Conservation (phyloP, 768 basidiomycete genomes). For the Amanita thiersii region DNA sequence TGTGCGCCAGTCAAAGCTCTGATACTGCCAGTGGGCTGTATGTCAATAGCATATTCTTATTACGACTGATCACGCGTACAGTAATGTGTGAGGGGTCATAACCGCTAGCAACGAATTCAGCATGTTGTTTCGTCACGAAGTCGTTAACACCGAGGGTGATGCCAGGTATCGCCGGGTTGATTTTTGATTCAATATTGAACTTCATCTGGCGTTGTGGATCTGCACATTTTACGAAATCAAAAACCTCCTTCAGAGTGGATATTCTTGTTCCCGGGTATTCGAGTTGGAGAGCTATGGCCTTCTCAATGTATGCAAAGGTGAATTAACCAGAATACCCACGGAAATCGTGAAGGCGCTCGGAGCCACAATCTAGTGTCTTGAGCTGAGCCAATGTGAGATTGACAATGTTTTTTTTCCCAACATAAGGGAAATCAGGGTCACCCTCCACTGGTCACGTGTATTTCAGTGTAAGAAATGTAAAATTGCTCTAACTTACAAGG, state of each 20-base stretch:
- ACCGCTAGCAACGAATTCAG: constrained; percentile 47
- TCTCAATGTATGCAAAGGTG: neutral
- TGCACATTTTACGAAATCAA: constrained; percentile 67
- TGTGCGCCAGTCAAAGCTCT: constrained; percentile 81
- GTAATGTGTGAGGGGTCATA: constrained; percentile 55
- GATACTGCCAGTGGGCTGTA: constrained; percentile 36
- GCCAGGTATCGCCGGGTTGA: constrained; percentile 46
- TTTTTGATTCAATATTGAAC: constrained; percentile 80
- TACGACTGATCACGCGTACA: constrained; percentile 25
- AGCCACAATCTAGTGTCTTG: constrained; percentile 77
- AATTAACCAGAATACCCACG: constrained; percentile 33
- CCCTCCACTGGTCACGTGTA: too few species aligned
- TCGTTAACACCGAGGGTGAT: constrained; percentile 45
- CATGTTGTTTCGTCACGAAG: constrained; percentile 57
- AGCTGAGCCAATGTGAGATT: constrained; percentile 74
- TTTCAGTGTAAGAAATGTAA: too few species aligned
- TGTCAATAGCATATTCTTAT: neutral
- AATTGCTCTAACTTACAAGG: constrained; percentile 59
- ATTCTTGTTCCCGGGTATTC: constrained; percentile 63
- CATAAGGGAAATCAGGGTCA: constrained; percentile 65
- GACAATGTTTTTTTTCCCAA: constrained; percentile 66
- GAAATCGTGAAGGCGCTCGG: constrained; percentile 46
- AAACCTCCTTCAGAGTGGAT: constrained; percentile 66
- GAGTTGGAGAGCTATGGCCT: constrained; percentile 45
- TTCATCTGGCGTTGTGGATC: constrained; percentile 53